These are phyloP conservation scores for Leccinum pachyderme DNA, from an alignment of 1,284 basidiomycete genomes.

Conservation along the genomic window DNA sequence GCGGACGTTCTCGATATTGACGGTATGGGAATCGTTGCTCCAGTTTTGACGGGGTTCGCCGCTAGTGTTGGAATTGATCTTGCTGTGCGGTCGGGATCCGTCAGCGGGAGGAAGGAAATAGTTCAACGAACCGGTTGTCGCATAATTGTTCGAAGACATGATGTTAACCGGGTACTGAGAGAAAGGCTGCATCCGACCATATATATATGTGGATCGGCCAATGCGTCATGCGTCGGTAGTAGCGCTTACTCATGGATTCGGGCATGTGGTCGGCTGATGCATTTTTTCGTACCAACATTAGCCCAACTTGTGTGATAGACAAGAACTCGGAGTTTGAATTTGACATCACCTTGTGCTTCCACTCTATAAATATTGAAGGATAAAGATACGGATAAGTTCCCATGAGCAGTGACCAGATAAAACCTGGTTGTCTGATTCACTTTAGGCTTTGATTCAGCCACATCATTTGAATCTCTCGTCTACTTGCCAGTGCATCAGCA, in stretches of 20 bases:
- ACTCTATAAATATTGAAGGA: too few species aligned
- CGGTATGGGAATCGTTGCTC: not conserved
- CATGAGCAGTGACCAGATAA: too few species aligned
- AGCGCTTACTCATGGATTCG: not conserved
- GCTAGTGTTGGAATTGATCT: conserved; percentile 12
- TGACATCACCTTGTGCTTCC: too few species aligned
- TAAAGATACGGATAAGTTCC: too few species aligned
- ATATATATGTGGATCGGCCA: conserved; percentile 10
- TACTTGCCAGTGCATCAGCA: too few species aligned
- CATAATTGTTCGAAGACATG: conserved; percentile 21
- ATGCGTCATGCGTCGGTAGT: not conserved
- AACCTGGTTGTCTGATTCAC: too few species aligned
- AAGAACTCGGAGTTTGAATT: too few species aligned
- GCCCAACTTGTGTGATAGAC: too few species aligned
- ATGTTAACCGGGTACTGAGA: not conserved
- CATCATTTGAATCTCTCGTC: too few species aligned
- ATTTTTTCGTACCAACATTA: not conserved
- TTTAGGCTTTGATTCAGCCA: too few species aligned
- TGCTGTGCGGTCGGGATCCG: conserved; percentile 16
- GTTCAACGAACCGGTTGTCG: conserved; percentile 17
- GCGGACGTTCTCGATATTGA: conserved; percentile 39
- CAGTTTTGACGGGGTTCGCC: conserved; percentile 5
- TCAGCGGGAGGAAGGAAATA: conserved; percentile 24
- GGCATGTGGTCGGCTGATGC: not conserved
- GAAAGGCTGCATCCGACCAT: not conserved